Evolutionary conservation across 257 asterid genomes (phyloP), one percentile per base, ranked within the genome.

Genomic region (Sherardia arvensis): DNA sequence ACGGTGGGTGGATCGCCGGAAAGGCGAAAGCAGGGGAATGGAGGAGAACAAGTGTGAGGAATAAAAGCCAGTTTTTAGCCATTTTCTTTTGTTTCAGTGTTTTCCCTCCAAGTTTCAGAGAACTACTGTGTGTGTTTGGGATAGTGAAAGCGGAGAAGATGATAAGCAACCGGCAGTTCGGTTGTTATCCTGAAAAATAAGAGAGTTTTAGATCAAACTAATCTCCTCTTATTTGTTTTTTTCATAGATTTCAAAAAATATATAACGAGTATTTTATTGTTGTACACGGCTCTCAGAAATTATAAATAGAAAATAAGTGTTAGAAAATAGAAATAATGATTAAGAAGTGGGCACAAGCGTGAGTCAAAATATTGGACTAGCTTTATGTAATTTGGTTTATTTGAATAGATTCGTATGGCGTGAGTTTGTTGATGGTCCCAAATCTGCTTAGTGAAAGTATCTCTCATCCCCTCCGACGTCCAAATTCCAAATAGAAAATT

Each of bases 1-100:
- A 70, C 27, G 61, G 56, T 3, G 73, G 73, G 49, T 38, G 18
- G 10, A 66, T 61, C 43, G 49, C 54, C 59, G 66, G 62, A 30
- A 36, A 57, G 26, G 73, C 55, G 65, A 20, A 1, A 40, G 12
- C 64, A 34, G 66, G 53, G 20, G 8, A 69, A 45, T 8, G 9
- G 29, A 63, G 54, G 34, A 59, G 59, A 32, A 27, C 12, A 59
- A 59, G 9, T 9, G 21, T 22, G 12, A 29, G 11, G 17, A 29
- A 2, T 29, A 66, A n/a, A 21, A 53, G 49, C 27, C 45, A 1
- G 40, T 15, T 28, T 18, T n/a, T n/a, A n/a, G 15, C 72, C 77
- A 71, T 71, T 25, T 27, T 26, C 22, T n/a, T 7, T 10, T 14
- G 10, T 34, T 0, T 33, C 53, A 6, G 6, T 1, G 3, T 40